A percentile compares a stretch with the other conserved stretches of the same genome.
phyloP scores from a whole-genome alignment of 768 basidiomycete genomes.

The Peribolospora kevripleyi region DNA sequence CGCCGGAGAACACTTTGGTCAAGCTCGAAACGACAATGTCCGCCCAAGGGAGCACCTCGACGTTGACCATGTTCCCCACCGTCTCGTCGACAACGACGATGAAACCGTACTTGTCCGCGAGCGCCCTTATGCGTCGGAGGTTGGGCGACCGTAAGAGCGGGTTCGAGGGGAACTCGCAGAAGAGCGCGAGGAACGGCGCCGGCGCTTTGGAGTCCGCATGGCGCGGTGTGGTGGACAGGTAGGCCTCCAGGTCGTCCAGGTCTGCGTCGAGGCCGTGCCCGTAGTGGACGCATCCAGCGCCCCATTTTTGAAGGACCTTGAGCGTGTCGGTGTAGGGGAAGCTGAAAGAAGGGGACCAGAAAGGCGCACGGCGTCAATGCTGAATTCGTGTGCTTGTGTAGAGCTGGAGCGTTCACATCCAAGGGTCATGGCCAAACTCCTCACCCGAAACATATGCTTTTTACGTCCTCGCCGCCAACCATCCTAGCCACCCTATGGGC shows the following conservation, averaged over 20 bases:
- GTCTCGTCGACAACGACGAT: constrained; percentile 80
- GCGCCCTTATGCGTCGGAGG: constrained; percentile 40
- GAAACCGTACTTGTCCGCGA: constrained; percentile 77
- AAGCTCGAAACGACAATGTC: constrained; percentile 81
- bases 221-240: constrained; percentile 22
- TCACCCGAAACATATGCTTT: constrained; percentile 86
- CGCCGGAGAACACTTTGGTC: constrained; percentile 84
- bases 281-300: constrained; percentile 72
- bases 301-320: constrained; percentile 87
- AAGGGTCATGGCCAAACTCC: constrained; percentile 12
- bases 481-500: constrained; percentile 47
- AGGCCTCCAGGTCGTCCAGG: constrained; percentile 40
- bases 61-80: constrained; percentile 80
- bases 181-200: constrained; percentile 51
- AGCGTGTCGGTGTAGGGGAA: constrained; percentile 91
- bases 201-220: constrained; percentile 19
- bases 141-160: constrained; percentile 71
- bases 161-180: constrained; percentile 88
- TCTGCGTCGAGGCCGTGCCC: constrained; percentile 55
- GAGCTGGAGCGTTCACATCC: neutral
- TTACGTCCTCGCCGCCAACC: constrained; percentile 25
- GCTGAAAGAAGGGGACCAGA: constrained; percentile 22
- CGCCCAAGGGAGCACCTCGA: constrained; percentile 59
- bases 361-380: neutral
- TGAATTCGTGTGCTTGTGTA: neutral